A percentile compares a stretch with the other conserved stretches of the same genome.
Conservation (phyloP, 2,329 filamentous ascomycete genomes). For the Gaeumannomyces tritici region DNA sequence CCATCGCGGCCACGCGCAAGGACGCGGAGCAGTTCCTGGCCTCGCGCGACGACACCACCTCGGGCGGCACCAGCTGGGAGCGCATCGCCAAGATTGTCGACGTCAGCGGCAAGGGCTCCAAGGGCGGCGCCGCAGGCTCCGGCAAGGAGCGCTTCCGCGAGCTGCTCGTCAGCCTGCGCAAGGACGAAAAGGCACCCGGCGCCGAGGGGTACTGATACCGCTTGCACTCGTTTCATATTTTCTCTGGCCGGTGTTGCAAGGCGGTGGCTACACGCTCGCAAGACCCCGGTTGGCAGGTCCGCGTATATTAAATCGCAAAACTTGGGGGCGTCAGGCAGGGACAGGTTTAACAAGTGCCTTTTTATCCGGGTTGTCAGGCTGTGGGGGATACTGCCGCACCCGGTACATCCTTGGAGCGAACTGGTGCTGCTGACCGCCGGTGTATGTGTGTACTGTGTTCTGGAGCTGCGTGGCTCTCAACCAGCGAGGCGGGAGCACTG, state of each 20-base stretch:
- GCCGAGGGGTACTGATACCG: slow-evolving; percentile 48
- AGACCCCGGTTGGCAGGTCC: not conserved
- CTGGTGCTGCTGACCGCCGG: not conserved
- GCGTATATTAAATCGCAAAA: not conserved
- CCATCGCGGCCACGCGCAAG: slow-evolving; percentile 74
- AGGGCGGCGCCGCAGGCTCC: slow-evolving; percentile 78
- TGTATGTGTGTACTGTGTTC: not conserved
- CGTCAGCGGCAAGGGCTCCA: slow-evolving; percentile 82
- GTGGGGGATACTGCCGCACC: not conserved
- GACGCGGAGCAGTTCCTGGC: slow-evolving; percentile 90
- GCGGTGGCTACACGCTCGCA: not conserved
- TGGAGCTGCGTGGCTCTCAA: not conserved
- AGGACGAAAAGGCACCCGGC: slow-evolving; percentile 79
- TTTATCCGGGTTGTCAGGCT: not conserved
- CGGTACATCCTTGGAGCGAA: not conserved
- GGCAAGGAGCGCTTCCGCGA: slow-evolving; percentile 97
- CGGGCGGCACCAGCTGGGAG: slow-evolving; percentile 96
- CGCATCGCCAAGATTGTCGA: slow-evolving; percentile 97
- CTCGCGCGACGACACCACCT: slow-evolving; percentile 83
- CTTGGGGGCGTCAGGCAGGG: not conserved
- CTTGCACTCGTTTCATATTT: not conserved
- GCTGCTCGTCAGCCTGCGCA: slow-evolving; percentile 74
- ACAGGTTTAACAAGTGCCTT: not conserved
- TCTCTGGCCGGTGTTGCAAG: not conserved
- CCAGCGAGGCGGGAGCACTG: not conserved